A percentile compares a stretch with the other conserved stretches of the same genome.
These are phyloP conservation scores for Mycena rebaudengoi DNA, from an alignment of 768 basidiomycete species.

Conservation along the genomic window DNA sequence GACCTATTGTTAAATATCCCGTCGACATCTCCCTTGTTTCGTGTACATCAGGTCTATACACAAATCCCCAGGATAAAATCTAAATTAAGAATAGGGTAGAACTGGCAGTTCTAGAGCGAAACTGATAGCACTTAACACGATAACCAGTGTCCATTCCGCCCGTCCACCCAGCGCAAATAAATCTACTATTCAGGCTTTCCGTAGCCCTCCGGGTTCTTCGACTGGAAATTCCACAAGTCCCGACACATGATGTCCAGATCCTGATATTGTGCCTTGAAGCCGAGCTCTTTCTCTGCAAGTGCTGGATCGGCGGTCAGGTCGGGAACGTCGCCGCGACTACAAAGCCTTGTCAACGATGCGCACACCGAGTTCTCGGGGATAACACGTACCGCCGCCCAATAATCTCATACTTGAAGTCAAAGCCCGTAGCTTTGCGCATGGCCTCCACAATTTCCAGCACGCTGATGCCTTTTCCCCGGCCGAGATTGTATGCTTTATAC, in stretches of 20 bases:
- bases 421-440: conserved; percentile 91
- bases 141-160: conserved; percentile 4
- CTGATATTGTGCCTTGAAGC: conserved; percentile 85
- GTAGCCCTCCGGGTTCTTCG: conserved; percentile 88
- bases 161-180: neutral
- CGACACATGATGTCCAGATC: conserved; percentile 92
- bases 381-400: conserved; percentile 84
- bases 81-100: conserved; percentile 5
- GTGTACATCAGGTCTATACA: neutral
- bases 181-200: conserved; percentile 32
- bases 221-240: conserved; percentile 99
- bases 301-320: conserved; percentile 94
- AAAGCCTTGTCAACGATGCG: conserved; percentile 8
- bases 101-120: neutral
- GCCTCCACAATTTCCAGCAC: conserved; percentile 95
- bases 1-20: no score
- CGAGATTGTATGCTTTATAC: conserved; percentile 97
- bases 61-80: neutral
- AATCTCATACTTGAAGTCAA: conserved; percentile 88
- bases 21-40: no score
- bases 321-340: conserved; percentile 93
- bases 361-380: neutral
- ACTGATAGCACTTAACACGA: conserved; percentile 4
- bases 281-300: conserved; percentile 91
- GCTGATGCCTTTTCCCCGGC: conserved; percentile 90